Evolutionary conservation across 2,329 filamentous ascomycete genomes (phyloP), one percentile per base, ranked within the genome.

Genomic region (Fusarium sp.): DNA sequence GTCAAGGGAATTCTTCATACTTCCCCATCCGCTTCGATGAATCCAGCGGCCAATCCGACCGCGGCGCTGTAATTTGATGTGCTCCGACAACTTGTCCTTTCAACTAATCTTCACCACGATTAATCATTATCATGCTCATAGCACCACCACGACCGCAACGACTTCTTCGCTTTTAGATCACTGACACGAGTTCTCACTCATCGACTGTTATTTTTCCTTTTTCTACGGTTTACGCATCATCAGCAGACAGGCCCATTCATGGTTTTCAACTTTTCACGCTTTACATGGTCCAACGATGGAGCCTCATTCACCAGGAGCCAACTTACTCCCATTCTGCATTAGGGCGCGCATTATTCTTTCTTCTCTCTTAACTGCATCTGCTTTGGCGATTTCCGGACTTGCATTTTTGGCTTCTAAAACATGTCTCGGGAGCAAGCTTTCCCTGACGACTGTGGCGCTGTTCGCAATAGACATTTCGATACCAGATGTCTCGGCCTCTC

Each of bases 131-230:
- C 55, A 75, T 79, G 75, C 69, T 78, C 77, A 76, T 72, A 77
- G 66, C 69, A 70, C 71, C 67, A 73, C 75, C 70, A 76, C 74
- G 77, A 78, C 77, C 69, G 77, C 68, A 76, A 79, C 73, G 77
- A 79, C 71, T 66, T 60, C 66, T 77, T 74, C 73, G 73, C 75
- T 76, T 68, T 75, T 80, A 78, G 75, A 78, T 68, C 70, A 50
- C 55, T 69, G 69, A 71, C 75, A 63, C 75, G 74, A 74, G 70
- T 78, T 69, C 61, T 67, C 64, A 69, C 75, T 71, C 66, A 67
- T 62, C 74, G 66, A 73, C 69, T 65, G 42, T 61, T 70, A 69
- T 72, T 62, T 50, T 50, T 30, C 60, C 51, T 74, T 60, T 60
- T 71, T 74, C 61, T 70, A 75, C 72, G 56, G 66, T 75, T 77